Evolutionary conservation across 164 flowering plant genomes (phyloP).

Genomic region (Vitis amurensis): DNA sequence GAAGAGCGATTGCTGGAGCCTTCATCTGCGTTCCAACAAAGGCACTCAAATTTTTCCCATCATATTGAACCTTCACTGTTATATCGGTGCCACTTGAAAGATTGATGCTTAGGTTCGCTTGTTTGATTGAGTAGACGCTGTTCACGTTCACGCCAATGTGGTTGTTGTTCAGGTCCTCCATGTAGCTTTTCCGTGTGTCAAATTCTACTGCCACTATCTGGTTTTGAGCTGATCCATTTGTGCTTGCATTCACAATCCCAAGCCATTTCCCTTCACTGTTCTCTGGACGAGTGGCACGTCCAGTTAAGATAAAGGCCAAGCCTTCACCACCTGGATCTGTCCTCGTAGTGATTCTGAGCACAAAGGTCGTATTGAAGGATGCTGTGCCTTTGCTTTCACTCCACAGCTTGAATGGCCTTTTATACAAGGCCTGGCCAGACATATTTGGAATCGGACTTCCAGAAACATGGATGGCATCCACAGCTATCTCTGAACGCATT

Average conservation of each 20-base stretch:
- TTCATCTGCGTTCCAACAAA: constrained; percentile 10
- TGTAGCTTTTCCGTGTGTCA: constrained; percentile 54
- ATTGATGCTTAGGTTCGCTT: constrained; percentile 21
- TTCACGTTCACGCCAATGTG: constrained; percentile 57
- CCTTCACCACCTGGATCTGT: constrained; percentile 51
- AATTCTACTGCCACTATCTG: constrained; percentile 54
- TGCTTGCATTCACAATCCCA: constrained; percentile 42
- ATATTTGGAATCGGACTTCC: background rate
- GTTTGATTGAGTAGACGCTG: constrained; percentile 31
- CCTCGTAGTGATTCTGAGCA: constrained; percentile 19
- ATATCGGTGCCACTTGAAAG: constrained; percentile 21
- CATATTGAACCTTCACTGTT: constrained; percentile 23
- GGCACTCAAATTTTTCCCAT: constrained; percentile 32
- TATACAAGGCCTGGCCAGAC: constrained; percentile 10
- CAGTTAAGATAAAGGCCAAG: constrained; percentile 52
- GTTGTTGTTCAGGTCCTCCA: constrained; percentile 41
- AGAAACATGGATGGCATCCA: too few relatives aligned
- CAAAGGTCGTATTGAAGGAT: constrained; percentile 41
- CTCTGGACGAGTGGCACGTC: constrained; percentile 16
- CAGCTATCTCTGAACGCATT: too few relatives aligned
- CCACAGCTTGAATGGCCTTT: constrained; percentile 16
- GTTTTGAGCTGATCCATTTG: constrained; percentile 23
- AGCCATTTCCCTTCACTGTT: constrained; percentile 61
- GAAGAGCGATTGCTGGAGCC: constrained; percentile 21
- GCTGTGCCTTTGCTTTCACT: background rate